Percentiles rank a stretch among this genome's conserved stretches.
These are phyloP conservation scores for Rosa persica DNA, from an alignment of 306 rosid genomes.

Conservation along the genomic window DNA sequence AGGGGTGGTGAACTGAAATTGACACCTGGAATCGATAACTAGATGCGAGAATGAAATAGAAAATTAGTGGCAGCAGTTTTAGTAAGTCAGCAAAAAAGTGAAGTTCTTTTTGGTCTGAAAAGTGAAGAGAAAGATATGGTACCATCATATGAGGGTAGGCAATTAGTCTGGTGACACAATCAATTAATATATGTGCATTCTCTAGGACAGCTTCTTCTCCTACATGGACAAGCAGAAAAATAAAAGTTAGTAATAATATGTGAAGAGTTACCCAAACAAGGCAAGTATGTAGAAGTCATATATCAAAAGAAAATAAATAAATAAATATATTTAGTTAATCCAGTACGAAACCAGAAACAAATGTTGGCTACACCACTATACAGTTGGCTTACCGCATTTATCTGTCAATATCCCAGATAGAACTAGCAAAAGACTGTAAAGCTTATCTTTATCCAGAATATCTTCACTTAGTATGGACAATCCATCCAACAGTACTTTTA, in stretches of 20 bases:
- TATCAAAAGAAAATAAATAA: neutral
- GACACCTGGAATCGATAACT: neutral
- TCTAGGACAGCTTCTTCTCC: conserved; percentile 68
- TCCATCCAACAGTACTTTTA: conserved; percentile 73
- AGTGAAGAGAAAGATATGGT: conserved; percentile 26
- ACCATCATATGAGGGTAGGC: conserved; percentile 84
- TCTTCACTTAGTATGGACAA: conserved; percentile 60
- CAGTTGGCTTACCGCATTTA: conserved; percentile 58
- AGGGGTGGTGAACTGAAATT: neutral
- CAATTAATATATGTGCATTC: conserved; percentile 63
- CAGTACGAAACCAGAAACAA: neutral
- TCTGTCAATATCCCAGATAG: conserved; percentile 85
- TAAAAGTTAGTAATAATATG: neutral
- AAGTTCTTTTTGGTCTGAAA: neutral
- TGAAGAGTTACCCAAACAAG: neutral
- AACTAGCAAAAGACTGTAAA: conserved; percentile 77
- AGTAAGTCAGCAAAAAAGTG: conserved; percentile 25
- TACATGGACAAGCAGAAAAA: conserved; percentile 39
- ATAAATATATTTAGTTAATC: neutral
- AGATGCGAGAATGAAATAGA: neutral
- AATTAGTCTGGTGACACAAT: conserved; percentile 56
- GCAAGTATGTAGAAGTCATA: neutral
- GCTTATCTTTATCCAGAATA: conserved; percentile 58
- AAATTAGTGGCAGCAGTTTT: neutral
- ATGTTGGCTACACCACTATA: neutral